Evolutionary conservation across 352 stramenopile species (phyloP).

Genomic region (Saprolegnia parasitica): DNA sequence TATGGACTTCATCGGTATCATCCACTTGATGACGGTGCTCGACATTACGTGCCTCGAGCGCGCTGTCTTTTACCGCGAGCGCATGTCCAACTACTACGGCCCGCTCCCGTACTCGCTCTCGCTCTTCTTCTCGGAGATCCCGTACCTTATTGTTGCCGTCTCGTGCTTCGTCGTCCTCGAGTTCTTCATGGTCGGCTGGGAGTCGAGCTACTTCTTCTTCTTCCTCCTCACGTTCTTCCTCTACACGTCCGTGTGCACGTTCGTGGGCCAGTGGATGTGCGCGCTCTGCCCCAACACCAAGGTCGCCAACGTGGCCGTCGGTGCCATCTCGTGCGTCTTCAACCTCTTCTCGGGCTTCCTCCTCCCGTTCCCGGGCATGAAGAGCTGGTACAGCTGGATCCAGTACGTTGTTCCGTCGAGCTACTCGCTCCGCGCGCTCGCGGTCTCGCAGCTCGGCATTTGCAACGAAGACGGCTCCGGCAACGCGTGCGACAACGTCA

Average conservation of each 20-base stretch:
- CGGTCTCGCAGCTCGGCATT: constrained; percentile 13
- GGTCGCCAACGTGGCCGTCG: constrained; percentile 69
- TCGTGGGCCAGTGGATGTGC: constrained; percentile 70
- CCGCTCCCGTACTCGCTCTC: constrained; percentile 63
- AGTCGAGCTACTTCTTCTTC: constrained; percentile 38
- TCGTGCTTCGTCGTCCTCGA: constrained; percentile 46
- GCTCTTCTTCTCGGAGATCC: constrained; percentile 52
- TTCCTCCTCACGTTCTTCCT: constrained; percentile 53
- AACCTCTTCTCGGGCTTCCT: constrained; percentile 62
- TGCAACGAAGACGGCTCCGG: constrained; percentile 2
- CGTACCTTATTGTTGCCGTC: constrained; percentile 49
- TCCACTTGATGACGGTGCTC: constrained; percentile 56
- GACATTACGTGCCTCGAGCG: constrained; percentile 45
- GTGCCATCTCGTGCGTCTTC: constrained; percentile 58
- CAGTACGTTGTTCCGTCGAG: constrained; percentile 54
- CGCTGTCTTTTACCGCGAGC: constrained; percentile 53
- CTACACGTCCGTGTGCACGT: constrained; percentile 60
- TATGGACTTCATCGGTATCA: constrained; percentile 59
- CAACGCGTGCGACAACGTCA: constrained; percentile 5
- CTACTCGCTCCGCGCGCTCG: constrained; percentile 40
- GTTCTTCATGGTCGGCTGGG: constrained; percentile 56
- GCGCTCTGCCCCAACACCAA: constrained; percentile 66
- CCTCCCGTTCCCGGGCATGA: constrained; percentile 48
- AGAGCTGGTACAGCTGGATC: constrained; percentile 64
- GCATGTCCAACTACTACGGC: constrained; percentile 66